Evolutionary conservation across 805 yeast species (phyloP), one percentile per base, ranked within the genome.

Genomic region (Metschnikowia vanudenii): DNA sequence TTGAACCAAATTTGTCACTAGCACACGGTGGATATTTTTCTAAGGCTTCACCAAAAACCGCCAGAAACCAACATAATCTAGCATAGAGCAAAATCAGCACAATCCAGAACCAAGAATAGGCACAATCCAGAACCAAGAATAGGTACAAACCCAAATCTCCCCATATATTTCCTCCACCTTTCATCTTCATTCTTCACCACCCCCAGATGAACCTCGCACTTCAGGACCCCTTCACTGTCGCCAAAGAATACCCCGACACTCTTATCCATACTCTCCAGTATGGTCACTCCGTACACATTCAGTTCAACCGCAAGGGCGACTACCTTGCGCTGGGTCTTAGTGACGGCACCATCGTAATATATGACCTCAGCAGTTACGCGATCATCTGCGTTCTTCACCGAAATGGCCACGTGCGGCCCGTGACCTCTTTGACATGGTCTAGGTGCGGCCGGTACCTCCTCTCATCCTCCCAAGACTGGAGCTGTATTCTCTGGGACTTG

Each of bases 171-270:
- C 11, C 29, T 26, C 29, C 29, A 9, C 29, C 11, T 9, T 8
- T 11, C 11, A 9, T 11, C 29, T 26, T 26, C 11, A 8, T 11
- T 8, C 29, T 26, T 14, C 19, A 31, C 31, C 19, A 17, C 12
- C 17, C 14, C 24, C 24, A 18, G 44, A 88, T 88, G 94, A 91
- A 91, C 63, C 71, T 90, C 29, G 75, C 94, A 9, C 74, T 92
- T 19, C 79, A 88, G 53, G 98, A 91, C 64, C 97, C 97, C 3
- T 88, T 89, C 63, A 81, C 92, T 1, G 90, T 92, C 18, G 84
- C 96, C 17, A 89, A 88, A 59, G 98, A 91, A 60, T 91, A 79
- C 57, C 98, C 98, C 0, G 96, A 91, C 50, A 77, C 84, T 1
- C 76, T 88, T n/a, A 78, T 85, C 1, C 82, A 82, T 50, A 82